These are phyloP conservation scores for Stephanodiscus minutulus DNA, from an alignment of 108 stramenopile species.

Conservation along the genomic window DNA sequence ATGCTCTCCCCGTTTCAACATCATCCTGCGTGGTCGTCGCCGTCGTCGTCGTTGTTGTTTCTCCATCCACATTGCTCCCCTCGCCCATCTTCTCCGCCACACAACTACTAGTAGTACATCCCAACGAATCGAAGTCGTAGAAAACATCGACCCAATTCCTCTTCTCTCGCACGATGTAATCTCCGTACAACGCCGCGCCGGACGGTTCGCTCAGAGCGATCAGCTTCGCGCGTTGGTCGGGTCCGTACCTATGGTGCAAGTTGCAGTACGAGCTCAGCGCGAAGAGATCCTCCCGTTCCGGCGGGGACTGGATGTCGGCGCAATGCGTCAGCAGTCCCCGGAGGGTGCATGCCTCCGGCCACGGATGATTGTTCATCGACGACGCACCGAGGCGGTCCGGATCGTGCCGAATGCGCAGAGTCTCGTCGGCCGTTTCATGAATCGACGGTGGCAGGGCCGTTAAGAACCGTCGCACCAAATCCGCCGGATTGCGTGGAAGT, in stretches of 20 bases:
- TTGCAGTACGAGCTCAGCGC: constrained; percentile 67
- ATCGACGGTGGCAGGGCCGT: constrained; percentile 60
- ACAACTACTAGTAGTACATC: constrained; percentile 4
- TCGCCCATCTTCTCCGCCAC: not conserved
- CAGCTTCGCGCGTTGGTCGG: constrained; percentile 68
- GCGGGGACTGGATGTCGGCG: constrained; percentile 77
- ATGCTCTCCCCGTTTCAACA: not conserved
- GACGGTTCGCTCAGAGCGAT: constrained; percentile 69
- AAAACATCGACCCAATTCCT: constrained; percentile 82
- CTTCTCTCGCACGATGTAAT: constrained; percentile 84
- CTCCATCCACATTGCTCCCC: not conserved
- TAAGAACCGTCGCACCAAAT: constrained; percentile 64
- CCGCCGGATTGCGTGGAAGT: constrained; percentile 63
- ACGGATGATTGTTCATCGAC: constrained; percentile 30
- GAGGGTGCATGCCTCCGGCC: constrained; percentile 73
- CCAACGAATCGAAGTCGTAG: constrained; percentile 83
- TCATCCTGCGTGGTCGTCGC: not conserved
- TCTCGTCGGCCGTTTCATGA: constrained; percentile 53
- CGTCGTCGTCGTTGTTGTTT: not conserved
- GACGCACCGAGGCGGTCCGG: not conserved
- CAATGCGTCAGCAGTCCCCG: constrained; percentile 76
- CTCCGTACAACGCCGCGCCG: constrained; percentile 73
- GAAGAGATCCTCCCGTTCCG: constrained; percentile 82
- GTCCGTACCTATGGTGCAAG: constrained; percentile 42
- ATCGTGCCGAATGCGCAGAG: constrained; percentile 47